phyloP scores from a whole-genome alignment of 345 rosid genomes.

The Salix caprea region DNA sequence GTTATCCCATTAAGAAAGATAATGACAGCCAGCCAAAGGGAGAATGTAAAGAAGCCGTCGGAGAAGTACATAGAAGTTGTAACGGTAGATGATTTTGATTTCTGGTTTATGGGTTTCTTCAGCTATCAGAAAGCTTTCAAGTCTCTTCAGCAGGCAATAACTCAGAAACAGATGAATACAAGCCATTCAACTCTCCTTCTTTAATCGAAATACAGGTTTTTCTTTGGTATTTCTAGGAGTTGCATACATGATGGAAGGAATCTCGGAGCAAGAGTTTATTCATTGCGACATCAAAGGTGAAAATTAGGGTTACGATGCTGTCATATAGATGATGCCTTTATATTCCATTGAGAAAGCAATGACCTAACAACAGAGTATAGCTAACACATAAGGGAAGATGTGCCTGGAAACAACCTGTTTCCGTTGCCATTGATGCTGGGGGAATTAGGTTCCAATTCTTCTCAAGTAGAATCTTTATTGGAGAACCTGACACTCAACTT shows the following conservation, averaged over 20 bases:
- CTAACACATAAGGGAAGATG: too few species aligned
- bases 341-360: too few species aligned
- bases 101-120: slow-evolving; percentile 91
- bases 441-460: slow-evolving; percentile 29
- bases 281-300: too few species aligned
- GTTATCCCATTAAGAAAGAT: slow-evolving; percentile 56
- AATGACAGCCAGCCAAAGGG: slow-evolving; percentile 45
- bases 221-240: too few species aligned
- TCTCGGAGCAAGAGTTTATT: too few species aligned
- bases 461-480: slow-evolving; percentile 24
- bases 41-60: slow-evolving; percentile 58
- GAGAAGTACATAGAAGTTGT: slow-evolving; percentile 64
- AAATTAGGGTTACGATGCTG: too few species aligned
- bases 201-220: too few species aligned
- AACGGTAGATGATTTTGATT: slow-evolving; percentile 65
- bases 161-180: not conserved
- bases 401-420: slow-evolving; percentile 17
- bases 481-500: slow-evolving; percentile 22
- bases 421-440: slow-evolving; percentile 29
- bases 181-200: slow-evolving; percentile 18
- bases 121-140: slow-evolving; percentile 65
- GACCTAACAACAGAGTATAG: too few species aligned
- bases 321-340: too few species aligned
- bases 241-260: too few species aligned
- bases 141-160: slow-evolving; percentile 42